Evolutionary conservation across 1,139 yeast genomes (phyloP), one percentile per base, ranked within the genome.

Genomic region (Protomyces arabidopsidicola): DNA sequence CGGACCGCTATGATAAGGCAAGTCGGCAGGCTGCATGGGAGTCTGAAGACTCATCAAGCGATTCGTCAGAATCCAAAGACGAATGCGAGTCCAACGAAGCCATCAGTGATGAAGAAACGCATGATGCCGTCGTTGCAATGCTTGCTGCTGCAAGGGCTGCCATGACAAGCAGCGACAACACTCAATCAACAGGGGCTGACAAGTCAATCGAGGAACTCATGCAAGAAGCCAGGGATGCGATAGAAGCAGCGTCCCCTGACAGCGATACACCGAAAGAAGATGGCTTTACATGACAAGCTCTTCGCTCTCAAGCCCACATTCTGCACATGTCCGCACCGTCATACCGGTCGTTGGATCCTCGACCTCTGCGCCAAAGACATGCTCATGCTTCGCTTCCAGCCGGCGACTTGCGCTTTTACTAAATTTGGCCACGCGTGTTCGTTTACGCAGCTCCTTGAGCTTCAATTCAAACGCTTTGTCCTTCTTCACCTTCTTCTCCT

Each of bases 391-490:
- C 18, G 54, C 59, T 18, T 59, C 63, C 39, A 57, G 63, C 27
- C 65, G 57, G 6, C 59, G 48, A 14, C 60, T 56, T 14, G 62
- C 62, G 38, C 59, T 58, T 35, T 89, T 76, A 51, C 87, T 72
- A 70, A 85, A 86, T 70, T 91, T 96, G 72, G 91, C 96, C 0
- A 98, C 98, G 70, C 98, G 79, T 1, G 97, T 88, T 70, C 87
- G 87, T 73, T 88, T 84, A 67, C 98, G 79, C 96, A 93, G 90
- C 71, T 90, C 95, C 68, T 81, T 80, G 69, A 95, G 78, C 71
- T 87, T 85, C 16, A 82, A 81, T 68, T 87, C 84, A 73, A 89
- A 93, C 73, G 84, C 86, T 71, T 85, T 86, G 69, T 90, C 97
- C 68, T 89, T 82, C 57, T 97, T 78, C 65, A 83, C 82, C 31